These are phyloP conservation scores for Termitomyces sp. DNA, from an alignment of 768 basidiomycete genomes.

Conservation along the genomic window DNA sequence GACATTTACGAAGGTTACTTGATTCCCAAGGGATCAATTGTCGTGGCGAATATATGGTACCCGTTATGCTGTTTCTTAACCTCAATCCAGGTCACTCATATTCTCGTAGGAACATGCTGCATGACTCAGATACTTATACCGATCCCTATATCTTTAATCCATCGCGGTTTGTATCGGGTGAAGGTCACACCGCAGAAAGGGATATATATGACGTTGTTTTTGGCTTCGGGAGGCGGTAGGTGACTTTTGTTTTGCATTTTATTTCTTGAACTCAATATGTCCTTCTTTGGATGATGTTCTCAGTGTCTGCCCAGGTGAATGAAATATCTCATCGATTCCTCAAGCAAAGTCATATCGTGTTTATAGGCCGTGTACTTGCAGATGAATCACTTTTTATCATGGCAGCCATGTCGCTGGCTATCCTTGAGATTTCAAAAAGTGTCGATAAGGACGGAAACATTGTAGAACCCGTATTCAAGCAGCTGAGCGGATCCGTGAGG, in stretches of 20 bases:
- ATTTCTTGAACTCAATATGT: neutral
- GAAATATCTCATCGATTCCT: neutral
- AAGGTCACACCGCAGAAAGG: slow-evolving; percentile 16
- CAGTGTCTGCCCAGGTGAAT: neutral
- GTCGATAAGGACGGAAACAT: neutral
- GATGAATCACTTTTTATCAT: slow-evolving; percentile 1
- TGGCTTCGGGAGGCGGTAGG: slow-evolving; percentile 39
- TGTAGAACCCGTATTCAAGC: neutral
- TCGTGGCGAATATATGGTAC: slow-evolving; percentile 21
- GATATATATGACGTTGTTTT: slow-evolving; percentile 35
- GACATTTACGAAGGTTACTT: slow-evolving; percentile 17
- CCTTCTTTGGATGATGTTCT: neutral
- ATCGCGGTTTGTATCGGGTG: slow-evolving; percentile 10
- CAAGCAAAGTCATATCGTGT: neutral
- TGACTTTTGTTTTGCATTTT: neutral
- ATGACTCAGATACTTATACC: slow-evolving; percentile 13
- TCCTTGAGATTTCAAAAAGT: slow-evolving; percentile 1
- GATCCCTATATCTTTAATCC: slow-evolving; percentile 18
- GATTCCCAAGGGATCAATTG: slow-evolving; percentile 20
- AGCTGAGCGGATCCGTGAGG: neutral
- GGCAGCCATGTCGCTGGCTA: neutral
- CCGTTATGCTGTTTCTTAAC: neutral
- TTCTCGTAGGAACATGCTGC: slow-evolving; percentile 15
- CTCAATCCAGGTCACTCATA: neutral
- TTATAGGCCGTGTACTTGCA: neutral